Evolutionary conservation across 768 basidiomycete species (phyloP).

Genomic region (Pisolithus marmoratus): DNA sequence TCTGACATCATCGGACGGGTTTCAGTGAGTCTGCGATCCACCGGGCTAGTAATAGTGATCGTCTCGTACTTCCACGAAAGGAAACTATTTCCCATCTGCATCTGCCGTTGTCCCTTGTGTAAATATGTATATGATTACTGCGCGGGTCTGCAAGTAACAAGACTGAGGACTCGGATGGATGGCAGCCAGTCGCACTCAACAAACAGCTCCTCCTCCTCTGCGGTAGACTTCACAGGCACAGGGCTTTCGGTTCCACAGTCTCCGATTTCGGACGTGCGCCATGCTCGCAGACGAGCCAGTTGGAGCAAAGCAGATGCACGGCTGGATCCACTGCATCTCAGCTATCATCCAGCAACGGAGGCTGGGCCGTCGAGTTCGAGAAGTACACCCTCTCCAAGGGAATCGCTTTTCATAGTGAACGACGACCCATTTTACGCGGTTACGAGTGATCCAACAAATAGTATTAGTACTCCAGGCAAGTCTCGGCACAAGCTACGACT

Average conservation of each 20-base stretch:
- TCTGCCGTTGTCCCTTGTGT: no score
- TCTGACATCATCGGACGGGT: constrained; percentile 7
- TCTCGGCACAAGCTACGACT: background rate
- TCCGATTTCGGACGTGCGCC: constrained; percentile 40
- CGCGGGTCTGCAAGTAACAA: background rate
- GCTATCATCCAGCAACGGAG: constrained; percentile 23
- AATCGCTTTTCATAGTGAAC: constrained; percentile 18
- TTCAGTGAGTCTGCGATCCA: no score
- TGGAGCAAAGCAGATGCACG: constrained; percentile 46
- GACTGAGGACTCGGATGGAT: constrained; percentile 11
- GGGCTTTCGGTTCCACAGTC: constrained; percentile 48
- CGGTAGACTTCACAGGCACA: constrained; percentile 47
- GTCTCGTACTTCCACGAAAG: no score
- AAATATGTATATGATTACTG: no score
- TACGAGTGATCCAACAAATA: constrained; percentile 32
- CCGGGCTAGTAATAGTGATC: no score
- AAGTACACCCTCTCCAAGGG: constrained; percentile 17
- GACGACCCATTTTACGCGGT: constrained; percentile 47
- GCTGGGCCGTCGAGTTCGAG: constrained; percentile 16
- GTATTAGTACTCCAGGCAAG: background rate
- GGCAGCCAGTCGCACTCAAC: constrained; percentile 6
- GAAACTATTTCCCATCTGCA: no score
- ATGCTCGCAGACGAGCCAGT: constrained; percentile 47
- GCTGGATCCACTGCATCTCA: constrained; percentile 44
- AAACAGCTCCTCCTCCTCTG: constrained; percentile 48